A percentile compares a stretch with the other conserved stretches of the same genome.
phyloP scores from a whole-genome alignment of 2,329 filamentous ascomycete species.

The Pestalotiopsis sp. region DNA sequence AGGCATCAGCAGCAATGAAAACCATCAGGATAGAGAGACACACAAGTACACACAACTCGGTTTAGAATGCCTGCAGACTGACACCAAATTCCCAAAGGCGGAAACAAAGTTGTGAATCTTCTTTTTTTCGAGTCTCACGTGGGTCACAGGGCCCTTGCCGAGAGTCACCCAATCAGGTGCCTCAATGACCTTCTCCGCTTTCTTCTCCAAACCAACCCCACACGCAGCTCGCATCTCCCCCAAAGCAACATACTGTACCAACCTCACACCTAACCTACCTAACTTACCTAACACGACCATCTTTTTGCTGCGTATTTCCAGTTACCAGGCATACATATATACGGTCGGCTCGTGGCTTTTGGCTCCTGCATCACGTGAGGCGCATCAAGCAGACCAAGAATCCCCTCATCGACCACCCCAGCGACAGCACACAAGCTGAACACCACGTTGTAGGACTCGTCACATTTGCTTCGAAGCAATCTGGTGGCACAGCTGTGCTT shows the following conservation, averaged over 20 bases:
- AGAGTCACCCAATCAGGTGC: neutral
- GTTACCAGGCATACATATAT: neutral
- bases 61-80: no score
- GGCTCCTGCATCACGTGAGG: neutral
- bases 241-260: neutral
- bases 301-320: neutral
- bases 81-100: no score
- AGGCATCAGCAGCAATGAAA: no score
- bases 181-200: neutral
- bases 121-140: neutral
- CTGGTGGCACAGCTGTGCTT: no score
- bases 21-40: no score
- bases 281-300: neutral
- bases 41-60: no score
- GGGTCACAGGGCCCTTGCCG: neutral
- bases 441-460: no score
- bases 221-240: neutral
- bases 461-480: no score
- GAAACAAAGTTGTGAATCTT: neutral
- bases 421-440: neutral
- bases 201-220: neutral
- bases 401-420: neutral
- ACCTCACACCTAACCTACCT: neutral
- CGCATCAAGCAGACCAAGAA: neutral
- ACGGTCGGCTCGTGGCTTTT: neutral